Conservation (phyloP, 1,284 basidiomycete species). For the Pholiota adiposa region DNA sequence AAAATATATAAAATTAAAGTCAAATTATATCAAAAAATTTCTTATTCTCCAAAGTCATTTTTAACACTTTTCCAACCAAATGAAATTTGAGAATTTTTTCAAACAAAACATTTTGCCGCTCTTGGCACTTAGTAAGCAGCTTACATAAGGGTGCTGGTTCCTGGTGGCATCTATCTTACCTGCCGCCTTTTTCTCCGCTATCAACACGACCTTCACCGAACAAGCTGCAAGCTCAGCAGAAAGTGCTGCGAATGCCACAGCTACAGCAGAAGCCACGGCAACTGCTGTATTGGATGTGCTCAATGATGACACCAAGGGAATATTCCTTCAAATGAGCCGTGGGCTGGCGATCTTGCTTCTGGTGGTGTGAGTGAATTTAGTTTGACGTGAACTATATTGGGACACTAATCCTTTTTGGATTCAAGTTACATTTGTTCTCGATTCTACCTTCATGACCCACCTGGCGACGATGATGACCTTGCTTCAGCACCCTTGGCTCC, state of each 20-base stretch:
- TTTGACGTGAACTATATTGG: neutral
- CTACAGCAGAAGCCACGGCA: neutral
- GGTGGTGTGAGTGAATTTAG: conserved; percentile 47
- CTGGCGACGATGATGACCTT: conserved; percentile 55
- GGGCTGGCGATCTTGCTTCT: conserved; percentile 66
- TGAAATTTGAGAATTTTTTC: too few species aligned
- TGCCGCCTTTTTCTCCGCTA: conserved; percentile 65
- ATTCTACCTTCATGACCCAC: conserved; percentile 70
- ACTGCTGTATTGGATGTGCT: conserved; percentile 30
- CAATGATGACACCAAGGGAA: conserved; percentile 45
- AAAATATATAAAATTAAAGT: too few species aligned
- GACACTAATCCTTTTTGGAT: neutral
- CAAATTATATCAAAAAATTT: too few species aligned
- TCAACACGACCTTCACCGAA: conserved; percentile 44
- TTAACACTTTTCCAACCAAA: too few species aligned
- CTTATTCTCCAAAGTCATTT: too few species aligned
- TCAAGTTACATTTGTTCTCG: conserved; percentile 65
- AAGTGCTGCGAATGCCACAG: conserved; percentile 24
- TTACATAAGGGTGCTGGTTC: too few species aligned
- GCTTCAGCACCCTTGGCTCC: conserved; percentile 47
- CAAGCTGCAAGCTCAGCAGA: conserved; percentile 25
- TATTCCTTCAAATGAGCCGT: conserved; percentile 62
- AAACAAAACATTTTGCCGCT: too few species aligned
- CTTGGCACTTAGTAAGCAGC: too few species aligned
- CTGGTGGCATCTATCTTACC: too few species aligned